phyloP scores from a whole-genome alignment of 2,329 filamentous ascomycete genomes.

The Westerdykella ornata region DNA sequence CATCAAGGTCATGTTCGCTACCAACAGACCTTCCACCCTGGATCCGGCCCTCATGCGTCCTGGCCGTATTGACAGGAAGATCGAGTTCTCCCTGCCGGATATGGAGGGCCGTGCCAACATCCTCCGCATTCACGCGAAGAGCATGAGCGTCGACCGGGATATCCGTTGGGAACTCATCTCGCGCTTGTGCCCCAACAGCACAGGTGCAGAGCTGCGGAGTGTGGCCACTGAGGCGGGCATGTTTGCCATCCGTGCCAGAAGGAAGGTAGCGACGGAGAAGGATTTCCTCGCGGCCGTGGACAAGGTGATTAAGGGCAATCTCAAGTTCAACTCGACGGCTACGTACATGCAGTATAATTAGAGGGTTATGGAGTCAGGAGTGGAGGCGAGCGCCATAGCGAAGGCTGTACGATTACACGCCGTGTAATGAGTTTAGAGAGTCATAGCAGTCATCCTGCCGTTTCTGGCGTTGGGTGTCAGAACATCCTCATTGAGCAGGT shows the following conservation, averaged over 20 bases:
- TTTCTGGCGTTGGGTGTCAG: too few species aligned
- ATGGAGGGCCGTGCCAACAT: conserved; percentile 97
- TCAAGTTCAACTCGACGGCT: conserved; percentile 98
- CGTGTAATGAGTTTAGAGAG: background rate
- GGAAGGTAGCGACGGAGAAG: conserved; percentile 98
- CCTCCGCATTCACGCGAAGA: conserved; percentile 96
- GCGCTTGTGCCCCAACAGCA: conserved; percentile 91
- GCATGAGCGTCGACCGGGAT: conserved; percentile 97
- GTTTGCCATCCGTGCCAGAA: conserved; percentile 89
- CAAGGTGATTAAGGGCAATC: conserved; percentile 98
- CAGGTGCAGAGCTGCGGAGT: conserved; percentile 89
- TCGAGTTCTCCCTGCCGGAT: conserved; percentile 95
- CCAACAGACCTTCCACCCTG: conserved; percentile 89
- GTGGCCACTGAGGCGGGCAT: conserved; percentile 98
- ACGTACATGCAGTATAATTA: conserved; percentile 99
- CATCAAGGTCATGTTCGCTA: conserved; percentile 99
- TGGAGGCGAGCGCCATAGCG: background rate
- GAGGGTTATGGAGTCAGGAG: conserved; percentile 8
- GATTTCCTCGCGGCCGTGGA: conserved; percentile 96
- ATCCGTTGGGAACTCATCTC: conserved; percentile 99
- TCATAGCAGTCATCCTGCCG: too few species aligned
- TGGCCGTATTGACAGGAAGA: conserved; percentile 96
- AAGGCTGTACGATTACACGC: background rate
- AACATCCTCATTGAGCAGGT: too few species aligned
- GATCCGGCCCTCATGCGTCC: conserved; percentile 97